Evolutionary conservation across 2,329 filamentous ascomycete genomes (phyloP), one percentile per base, ranked within the genome.

Genomic region (Nemania sp.): DNA sequence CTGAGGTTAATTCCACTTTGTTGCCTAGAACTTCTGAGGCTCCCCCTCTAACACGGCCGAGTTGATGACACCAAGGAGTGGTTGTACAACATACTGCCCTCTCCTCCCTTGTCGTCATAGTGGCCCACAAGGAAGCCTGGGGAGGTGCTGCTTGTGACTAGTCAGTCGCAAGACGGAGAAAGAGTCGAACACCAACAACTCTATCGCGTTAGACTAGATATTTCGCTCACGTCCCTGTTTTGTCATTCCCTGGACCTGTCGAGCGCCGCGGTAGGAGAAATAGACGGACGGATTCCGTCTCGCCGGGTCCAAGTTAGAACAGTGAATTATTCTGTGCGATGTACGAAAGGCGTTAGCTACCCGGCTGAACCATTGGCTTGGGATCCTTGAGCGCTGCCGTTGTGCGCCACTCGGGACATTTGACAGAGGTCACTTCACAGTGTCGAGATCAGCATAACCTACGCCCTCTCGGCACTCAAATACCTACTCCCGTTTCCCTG

Each of bases 341-440:
- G 63, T 54, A 63, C 54, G 17, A 60, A 60, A 57, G 51, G 63
- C 60, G 57, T 63, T 63, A 60, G 63, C 54, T 57, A 60, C 60
- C 54, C 65, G 62, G 60, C 64, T 57, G 66, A 67, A 60, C 65
- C 66, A 65, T 61, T 66, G 69, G 67, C 68, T 54, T 68, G 67
- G 65, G 58, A 64, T 64, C 59, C 54, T 63, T 59, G 60, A 63
- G 60, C 66, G 49, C 64, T 65, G 59, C 59, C 61, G 57, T 53
- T 62, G 57, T 69, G 62, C 60, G 59, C 59, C 65, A 66, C 64
- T 60, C 64, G 63, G 67, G 52, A 61, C 61, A 59, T 65, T 65
- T 59, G 63, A 53, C 57, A 61, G 65, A 64, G 64, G 64, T 66
- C 60, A 65, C 62, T 55, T 67, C 66, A 71, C 67, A 68, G 61